phyloP scores from a whole-genome alignment of 176 grass and related monocot species.

The Elaeis guineensis region DNA sequence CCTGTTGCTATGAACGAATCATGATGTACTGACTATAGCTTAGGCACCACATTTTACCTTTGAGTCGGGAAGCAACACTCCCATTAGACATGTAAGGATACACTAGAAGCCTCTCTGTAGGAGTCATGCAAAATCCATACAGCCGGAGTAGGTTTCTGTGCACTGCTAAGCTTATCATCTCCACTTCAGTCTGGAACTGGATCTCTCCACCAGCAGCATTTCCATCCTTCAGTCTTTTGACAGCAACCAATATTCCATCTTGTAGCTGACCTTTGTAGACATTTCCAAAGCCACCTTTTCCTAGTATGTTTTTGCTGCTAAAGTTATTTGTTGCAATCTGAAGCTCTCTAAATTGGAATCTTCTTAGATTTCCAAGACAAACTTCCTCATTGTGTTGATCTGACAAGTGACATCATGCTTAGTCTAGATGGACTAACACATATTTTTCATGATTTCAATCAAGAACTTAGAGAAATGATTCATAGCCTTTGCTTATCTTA shows the following conservation, averaged over 20 bases:
- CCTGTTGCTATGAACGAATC: no score
- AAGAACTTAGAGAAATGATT: neutral
- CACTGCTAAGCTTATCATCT: conserved; percentile 24
- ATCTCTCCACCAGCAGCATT: conserved; percentile 13
- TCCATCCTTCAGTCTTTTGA: conserved; percentile 62
- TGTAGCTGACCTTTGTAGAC: conserved; percentile 57
- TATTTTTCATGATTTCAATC: neutral
- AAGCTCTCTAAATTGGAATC: conserved; percentile 78
- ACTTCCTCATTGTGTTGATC: conserved; percentile 56
- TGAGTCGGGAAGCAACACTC: conserved; percentile 17
- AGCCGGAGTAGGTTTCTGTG: conserved; percentile 15
- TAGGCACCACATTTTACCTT: neutral
- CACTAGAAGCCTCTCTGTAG: conserved; percentile 20
- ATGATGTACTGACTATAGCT: neutral
- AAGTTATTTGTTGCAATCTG: conserved; percentile 71
- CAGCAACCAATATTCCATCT: conserved; percentile 57
- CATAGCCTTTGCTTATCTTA: neutral
- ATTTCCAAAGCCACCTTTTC: conserved; percentile 69
- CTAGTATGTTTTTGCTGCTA: conserved; percentile 65
- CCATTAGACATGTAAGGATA: conserved; percentile 20
- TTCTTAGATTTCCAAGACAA: conserved; percentile 50
- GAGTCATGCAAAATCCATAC: conserved; percentile 18
- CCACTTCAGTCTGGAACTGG: conserved; percentile 18
- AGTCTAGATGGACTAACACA: neutral
- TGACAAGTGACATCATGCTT: conserved; percentile 12